A percentile compares a stretch with the other conserved stretches of the same genome.
These are phyloP conservation scores for Geosmithia putterillii DNA, from an alignment of 2,329 filamentous ascomycete species.

Conservation along the genomic window DNA sequence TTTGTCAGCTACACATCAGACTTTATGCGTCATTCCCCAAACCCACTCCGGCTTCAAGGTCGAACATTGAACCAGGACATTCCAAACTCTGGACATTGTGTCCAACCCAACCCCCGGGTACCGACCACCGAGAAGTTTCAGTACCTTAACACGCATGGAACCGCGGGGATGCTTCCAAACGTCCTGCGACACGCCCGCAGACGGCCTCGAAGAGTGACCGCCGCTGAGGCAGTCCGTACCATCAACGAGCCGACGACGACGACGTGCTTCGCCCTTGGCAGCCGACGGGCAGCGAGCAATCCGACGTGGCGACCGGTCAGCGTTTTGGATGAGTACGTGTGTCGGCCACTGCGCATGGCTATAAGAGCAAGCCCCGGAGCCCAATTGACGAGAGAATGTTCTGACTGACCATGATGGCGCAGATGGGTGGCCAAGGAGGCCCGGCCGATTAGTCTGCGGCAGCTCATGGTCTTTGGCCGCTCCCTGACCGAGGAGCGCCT, in stretches of 20 bases:
- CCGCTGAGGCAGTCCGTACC: background rate
- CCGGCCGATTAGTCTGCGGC: constrained; percentile 87
- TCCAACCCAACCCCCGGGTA: no score
- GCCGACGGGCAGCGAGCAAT: background rate
- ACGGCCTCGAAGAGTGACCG: constrained; percentile 19
- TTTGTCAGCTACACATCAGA: background rate
- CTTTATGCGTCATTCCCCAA: background rate
- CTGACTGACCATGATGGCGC: constrained; percentile 1
- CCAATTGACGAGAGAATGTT: background rate
- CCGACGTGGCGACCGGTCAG: constrained; percentile 49
- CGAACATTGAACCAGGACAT: no score
- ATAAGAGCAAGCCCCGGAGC: no score
- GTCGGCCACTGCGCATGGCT: no score
- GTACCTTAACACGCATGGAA: constrained; percentile 24
- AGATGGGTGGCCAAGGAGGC: constrained; percentile 93
- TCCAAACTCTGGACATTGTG: no score
- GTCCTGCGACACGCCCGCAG: constrained; percentile 32
- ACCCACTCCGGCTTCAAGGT: background rate
- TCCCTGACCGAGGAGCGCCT: constrained; percentile 82
- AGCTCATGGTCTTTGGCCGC: constrained; percentile 93
- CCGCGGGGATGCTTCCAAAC: constrained; percentile 28
- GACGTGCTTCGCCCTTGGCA: background rate
- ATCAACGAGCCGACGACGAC: background rate
- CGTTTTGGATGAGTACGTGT: constrained; percentile 49
- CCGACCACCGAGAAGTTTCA: no score